Evolutionary conservation across 768 basidiomycete species (phyloP).

Genomic region (Saitozyma sp.): DNA sequence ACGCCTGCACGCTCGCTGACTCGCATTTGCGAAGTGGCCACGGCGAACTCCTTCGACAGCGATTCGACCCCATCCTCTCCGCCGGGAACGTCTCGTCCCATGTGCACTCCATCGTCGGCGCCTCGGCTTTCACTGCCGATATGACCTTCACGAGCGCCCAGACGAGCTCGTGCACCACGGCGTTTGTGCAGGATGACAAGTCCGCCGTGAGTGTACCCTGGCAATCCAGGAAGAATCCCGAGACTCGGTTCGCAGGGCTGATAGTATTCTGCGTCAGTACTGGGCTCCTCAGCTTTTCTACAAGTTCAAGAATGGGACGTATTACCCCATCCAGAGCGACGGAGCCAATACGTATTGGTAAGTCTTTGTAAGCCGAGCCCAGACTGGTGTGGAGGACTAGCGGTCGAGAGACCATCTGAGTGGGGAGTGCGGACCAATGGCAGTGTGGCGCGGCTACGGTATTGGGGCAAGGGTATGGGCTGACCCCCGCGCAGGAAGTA

Average conservation of each 20-base stretch:
- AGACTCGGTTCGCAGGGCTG: background rate
- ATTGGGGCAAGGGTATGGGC: too few relatives aligned
- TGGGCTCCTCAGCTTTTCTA: slow-evolving; percentile 36
- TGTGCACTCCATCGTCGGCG: slow-evolving; percentile 45
- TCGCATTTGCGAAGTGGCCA: slow-evolving; percentile 5
- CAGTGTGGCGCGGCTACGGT: too few relatives aligned
- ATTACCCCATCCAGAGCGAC: slow-evolving; percentile 20
- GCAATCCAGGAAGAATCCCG: slow-evolving; percentile 2
- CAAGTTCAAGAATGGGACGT: slow-evolving; percentile 29
- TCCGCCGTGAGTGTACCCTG: slow-evolving; percentile 1
- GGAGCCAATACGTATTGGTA: slow-evolving; percentile 25
- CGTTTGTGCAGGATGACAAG: slow-evolving; percentile 23
- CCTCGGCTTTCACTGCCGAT: slow-evolving; percentile 22
- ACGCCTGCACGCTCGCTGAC: background rate
- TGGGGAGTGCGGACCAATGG: too few relatives aligned
- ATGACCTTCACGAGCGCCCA: slow-evolving; percentile 4
- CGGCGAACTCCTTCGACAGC: slow-evolving; percentile 11
- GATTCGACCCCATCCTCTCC: slow-evolving; percentile 46
- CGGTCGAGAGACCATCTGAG: too few relatives aligned
- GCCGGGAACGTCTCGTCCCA: slow-evolving; percentile 40
- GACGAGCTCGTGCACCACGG: slow-evolving; percentile 22
- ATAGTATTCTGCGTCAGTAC: slow-evolving; percentile 7
- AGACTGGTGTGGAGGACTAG: too few relatives aligned
- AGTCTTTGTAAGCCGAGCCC: background rate
- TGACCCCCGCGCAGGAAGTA: background rate